Percentiles rank a stretch among this genome's conserved stretches.
These are phyloP conservation scores for Wickerhamomyces sp. DNA, from an alignment of 1,139 yeast species.

Conservation along the genomic window DNA sequence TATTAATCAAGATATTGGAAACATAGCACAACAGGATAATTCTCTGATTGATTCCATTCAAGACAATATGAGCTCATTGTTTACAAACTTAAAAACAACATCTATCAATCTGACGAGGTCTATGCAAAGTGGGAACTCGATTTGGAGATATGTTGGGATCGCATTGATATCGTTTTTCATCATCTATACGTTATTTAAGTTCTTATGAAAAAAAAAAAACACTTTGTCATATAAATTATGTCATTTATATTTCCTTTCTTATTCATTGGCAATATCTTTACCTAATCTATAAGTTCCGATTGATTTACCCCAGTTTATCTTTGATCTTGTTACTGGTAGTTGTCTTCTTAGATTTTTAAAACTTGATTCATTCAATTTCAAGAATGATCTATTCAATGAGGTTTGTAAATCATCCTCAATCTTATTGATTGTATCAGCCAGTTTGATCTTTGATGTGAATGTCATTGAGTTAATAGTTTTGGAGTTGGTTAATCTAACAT, in stretches of 20 bases:
- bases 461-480: conserved; percentile 32
- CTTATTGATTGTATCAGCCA: conserved; percentile 36
- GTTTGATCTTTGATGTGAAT: background rate
- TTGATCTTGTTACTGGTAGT: conserved; percentile 86
- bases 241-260: background rate
- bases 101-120: conserved; percentile 63
- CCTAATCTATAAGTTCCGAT: conserved; percentile 88
- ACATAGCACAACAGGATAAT: conserved; percentile 52
- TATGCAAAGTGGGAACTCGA: conserved; percentile 50
- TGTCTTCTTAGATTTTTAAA: conserved; percentile 87
- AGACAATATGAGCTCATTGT: conserved; percentile 56
- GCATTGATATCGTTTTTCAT: conserved; percentile 61
- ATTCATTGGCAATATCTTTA: conserved; percentile 56
- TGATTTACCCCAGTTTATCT: conserved; percentile 93
- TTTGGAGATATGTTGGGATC: conserved; percentile 51
- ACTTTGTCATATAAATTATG: background rate
- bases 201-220: conserved; percentile 34
- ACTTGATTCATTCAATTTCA: conserved; percentile 68
- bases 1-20: conserved; percentile 60
- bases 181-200: conserved; percentile 60
- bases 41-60: conserved; percentile 51
- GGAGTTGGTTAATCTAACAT: conserved; percentile 67
- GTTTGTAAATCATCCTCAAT: conserved; percentile 62
- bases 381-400: conserved; percentile 58
- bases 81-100: conserved; percentile 58